phyloP scores from a whole-genome alignment of 2,329 filamentous ascomycete genomes.

The Sporothrix protearum region DNA sequence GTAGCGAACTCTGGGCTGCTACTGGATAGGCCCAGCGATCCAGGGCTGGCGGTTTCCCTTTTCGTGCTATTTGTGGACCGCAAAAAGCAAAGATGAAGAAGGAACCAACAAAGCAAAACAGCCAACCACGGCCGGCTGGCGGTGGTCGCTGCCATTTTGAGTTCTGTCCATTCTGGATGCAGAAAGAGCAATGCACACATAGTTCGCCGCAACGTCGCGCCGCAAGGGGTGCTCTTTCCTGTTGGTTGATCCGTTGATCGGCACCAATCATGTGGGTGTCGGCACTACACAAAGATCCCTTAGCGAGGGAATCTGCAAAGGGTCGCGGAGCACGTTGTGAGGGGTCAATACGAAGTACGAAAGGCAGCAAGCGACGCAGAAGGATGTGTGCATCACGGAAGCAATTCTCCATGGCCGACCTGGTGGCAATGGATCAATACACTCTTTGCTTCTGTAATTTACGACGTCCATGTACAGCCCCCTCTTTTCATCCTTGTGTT shows the following conservation, averaged over 20 bases:
- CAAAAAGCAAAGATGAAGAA: neutral
- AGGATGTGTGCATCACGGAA: neutral
- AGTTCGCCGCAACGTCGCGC: neutral
- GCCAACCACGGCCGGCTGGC: conserved; percentile 15
- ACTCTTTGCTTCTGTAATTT: too few relatives aligned
- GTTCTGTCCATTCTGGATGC: neutral
- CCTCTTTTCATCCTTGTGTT: neutral
- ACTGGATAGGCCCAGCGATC: neutral
- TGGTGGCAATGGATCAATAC: too few relatives aligned
- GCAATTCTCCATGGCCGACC: neutral
- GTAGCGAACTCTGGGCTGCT: neutral
- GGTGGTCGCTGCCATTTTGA: conserved; percentile 2
- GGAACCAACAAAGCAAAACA: conserved; percentile 5
- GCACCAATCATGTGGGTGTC: neutral
- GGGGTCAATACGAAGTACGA: neutral
- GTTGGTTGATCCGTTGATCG: neutral
- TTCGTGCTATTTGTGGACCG: neutral
- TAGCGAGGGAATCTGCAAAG: neutral
- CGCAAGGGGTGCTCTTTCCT: neutral
- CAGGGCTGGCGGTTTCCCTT: conserved; percentile 18
- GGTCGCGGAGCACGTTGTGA: neutral
- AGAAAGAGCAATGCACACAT: neutral
- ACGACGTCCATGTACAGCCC: neutral
- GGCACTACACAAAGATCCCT: neutral
- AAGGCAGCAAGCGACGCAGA: neutral